Percentiles rank a stretch among this genome's conserved stretches.
Conservation (phyloP, 2,329 filamentous ascomycete genomes). For the Aspergillus uvarum region DNA sequence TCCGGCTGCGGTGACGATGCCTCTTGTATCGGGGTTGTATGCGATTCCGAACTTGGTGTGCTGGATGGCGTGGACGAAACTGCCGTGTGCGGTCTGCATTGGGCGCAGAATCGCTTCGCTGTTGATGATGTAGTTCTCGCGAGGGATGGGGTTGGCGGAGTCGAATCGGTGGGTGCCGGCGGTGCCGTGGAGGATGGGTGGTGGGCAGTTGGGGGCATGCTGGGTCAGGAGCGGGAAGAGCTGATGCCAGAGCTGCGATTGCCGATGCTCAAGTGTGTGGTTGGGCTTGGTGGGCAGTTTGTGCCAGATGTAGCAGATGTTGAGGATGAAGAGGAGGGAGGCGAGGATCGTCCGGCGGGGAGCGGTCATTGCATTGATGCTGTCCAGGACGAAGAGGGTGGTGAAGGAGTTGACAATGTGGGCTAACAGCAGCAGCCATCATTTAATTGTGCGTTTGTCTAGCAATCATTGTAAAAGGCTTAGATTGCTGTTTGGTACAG, state of each 20-base stretch:
- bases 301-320: slow-evolving; percentile 10
- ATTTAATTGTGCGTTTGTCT: no score
- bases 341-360: slow-evolving; percentile 4
- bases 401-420: no score
- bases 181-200: neutral
- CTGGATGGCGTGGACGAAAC: neutral
- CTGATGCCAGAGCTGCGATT: slow-evolving; percentile 19
- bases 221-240: slow-evolving; percentile 13
- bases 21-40: slow-evolving; percentile 31
- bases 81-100: neutral
- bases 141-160: neutral
- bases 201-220: neutral
- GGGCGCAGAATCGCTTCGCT: neutral
- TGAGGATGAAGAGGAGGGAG: slow-evolving; percentile 6
- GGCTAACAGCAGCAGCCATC: no score
- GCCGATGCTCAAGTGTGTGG: neutral
- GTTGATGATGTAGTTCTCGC: neutral
- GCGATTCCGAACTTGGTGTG: slow-evolving; percentile 18
- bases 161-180: neutral
- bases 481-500: no score
- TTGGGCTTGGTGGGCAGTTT: neutral
- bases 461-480: no score
- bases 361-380: slow-evolving; percentile 8
- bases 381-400: no score
- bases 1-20: neutral